A percentile compares a stretch with the other conserved stretches of the same genome.
Conservation (phyloP, 2,329 filamentous ascomycete genomes). For the Colletotrichum tamarilloi region DNA sequence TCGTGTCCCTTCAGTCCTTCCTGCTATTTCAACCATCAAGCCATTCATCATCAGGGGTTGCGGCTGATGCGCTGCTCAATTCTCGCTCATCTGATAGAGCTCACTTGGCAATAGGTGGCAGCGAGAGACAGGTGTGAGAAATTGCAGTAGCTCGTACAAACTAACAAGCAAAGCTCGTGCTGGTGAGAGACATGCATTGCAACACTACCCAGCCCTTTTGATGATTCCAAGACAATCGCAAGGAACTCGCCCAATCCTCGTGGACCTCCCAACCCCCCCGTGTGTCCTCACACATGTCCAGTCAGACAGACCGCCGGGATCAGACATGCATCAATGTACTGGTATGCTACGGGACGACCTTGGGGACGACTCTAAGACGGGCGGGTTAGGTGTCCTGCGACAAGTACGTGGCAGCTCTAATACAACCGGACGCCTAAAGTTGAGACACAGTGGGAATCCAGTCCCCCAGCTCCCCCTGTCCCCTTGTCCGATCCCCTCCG, state of each 20-base stretch:
- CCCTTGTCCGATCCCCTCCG: not conserved
- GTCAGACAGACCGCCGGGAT: not conserved
- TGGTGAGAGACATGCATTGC: slow-evolving; percentile 18
- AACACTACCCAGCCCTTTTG: not conserved
- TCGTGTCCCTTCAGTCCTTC: not conserved
- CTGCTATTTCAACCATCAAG: slow-evolving; percentile 20
- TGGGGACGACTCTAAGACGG: not conserved
- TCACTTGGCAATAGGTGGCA: not conserved
- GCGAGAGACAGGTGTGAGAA: not conserved
- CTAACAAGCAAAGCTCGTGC: not conserved
- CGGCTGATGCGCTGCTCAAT: not conserved
- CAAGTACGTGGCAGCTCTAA: not conserved
- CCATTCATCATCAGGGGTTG: slow-evolving; percentile 8
- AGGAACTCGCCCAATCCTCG: slow-evolving; percentile 21
- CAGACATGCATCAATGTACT: not conserved
- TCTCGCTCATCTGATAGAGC: no score
- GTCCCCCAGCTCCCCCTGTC: not conserved
- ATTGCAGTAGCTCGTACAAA: not conserved
- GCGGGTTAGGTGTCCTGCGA: slow-evolving; percentile 11
- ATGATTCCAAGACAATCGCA: not conserved
- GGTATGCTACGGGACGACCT: not conserved
- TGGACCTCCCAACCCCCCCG: not conserved
- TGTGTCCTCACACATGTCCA: not conserved
- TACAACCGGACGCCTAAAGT: not conserved
- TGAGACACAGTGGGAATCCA: not conserved